Evolutionary conservation across 306 rosid genomes (phyloP).

Genomic region (Begonia masoniana): DNA sequence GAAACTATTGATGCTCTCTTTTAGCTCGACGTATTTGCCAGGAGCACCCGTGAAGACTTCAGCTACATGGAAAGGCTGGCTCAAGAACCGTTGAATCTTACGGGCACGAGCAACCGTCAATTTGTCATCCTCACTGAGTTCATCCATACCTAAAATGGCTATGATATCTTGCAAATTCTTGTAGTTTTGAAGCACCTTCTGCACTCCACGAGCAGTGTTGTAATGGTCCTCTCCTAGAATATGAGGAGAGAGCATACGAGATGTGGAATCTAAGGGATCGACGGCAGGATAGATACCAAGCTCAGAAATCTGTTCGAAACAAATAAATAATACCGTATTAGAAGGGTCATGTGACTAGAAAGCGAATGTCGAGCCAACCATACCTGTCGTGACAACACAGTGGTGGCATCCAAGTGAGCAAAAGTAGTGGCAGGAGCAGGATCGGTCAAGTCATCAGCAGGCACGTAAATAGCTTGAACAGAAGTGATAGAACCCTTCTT

Average conservation of each 20-base stretch:
- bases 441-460: slow-evolving; percentile 98
- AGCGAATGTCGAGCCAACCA: neutral
- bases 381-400: slow-evolving; percentile 87
- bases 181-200: slow-evolving; percentile 80
- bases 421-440: slow-evolving; percentile 97
- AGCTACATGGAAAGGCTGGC: slow-evolving; percentile 97
- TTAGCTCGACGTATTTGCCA: slow-evolving; percentile 84
- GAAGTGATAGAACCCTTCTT: slow-evolving; percentile 93
- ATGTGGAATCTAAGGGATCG: slow-evolving; percentile 83
- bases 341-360: neutral
- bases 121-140: slow-evolving; percentile 93
- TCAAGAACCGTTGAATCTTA: slow-evolving; percentile 57
- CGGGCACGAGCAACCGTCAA: slow-evolving; percentile 95
- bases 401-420: slow-evolving; percentile 95
- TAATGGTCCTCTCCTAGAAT: slow-evolving; percentile 81
- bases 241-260: slow-evolving; percentile 92
- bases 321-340: slow-evolving; percentile 1
- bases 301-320: slow-evolving; percentile 60
- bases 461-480: slow-evolving; percentile 93
- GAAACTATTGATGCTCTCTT: slow-evolving; percentile 66
- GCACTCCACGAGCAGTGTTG: slow-evolving; percentile 91
- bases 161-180: slow-evolving; percentile 95
- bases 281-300: slow-evolving; percentile 94
- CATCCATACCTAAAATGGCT: slow-evolving; percentile 97
- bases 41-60: slow-evolving; percentile 98